Evolutionary conservation across 768 basidiomycete genomes (phyloP).

Genomic region (Boletus rufocinnamomeus): DNA sequence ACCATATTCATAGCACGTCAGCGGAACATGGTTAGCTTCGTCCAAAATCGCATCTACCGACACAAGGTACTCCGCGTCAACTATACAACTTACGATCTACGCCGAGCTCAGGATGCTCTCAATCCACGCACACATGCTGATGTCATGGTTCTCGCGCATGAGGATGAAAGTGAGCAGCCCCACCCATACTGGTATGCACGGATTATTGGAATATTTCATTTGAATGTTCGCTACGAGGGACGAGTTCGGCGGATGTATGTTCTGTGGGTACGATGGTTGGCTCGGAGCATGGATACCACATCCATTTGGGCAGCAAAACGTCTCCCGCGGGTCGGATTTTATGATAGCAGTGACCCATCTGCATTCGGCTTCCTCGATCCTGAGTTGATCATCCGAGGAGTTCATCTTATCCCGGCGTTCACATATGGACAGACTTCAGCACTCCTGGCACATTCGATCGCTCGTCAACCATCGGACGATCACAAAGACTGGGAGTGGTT

Average conservation of each 20-base stretch:
- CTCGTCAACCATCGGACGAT: neutral
- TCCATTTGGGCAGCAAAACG: neutral
- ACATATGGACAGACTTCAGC: neutral
- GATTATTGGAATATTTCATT: constrained; percentile 9
- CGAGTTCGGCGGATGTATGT: neutral
- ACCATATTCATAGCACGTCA: constrained; percentile 5
- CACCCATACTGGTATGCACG: constrained; percentile 43
- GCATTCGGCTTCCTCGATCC: neutral
- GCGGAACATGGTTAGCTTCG: neutral
- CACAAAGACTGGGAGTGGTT: constrained; percentile 3
- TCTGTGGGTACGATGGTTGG: neutral
- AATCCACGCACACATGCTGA: constrained; percentile 39
- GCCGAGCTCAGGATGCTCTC: constrained; percentile 38
- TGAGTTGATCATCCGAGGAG: neutral
- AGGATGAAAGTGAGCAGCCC: constrained; percentile 31
- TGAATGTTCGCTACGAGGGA: neutral
- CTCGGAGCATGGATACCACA: neutral
- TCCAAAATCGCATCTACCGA: too few relatives aligned
- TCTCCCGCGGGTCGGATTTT: neutral
- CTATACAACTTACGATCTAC: too few relatives aligned
- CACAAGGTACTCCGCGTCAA: too few relatives aligned
- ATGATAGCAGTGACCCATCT: neutral
- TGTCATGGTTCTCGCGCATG: constrained; percentile 39
- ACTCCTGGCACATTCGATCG: neutral
- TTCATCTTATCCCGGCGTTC: neutral